phyloP scores from a whole-genome alignment of 2,329 filamentous ascomycete genomes.

The Botrytis deweyae region DNA sequence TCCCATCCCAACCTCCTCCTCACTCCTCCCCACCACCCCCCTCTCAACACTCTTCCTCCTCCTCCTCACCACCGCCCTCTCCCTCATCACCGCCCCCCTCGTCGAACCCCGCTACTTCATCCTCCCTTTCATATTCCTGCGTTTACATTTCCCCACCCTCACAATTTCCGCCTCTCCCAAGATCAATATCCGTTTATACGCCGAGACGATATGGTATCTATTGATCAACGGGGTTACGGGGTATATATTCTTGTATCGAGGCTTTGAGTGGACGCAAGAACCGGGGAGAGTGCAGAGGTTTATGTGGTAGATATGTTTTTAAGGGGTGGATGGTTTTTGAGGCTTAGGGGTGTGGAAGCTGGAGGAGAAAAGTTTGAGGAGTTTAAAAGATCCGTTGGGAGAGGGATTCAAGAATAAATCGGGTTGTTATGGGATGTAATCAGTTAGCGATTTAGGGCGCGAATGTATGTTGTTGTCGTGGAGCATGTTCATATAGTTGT shows the following conservation, averaged over 20 bases:
- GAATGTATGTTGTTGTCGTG: not conserved
- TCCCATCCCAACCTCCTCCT: not conserved
- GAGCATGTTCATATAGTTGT: not conserved
- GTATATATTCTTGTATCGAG: conserved; percentile 67
- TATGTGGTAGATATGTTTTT: conserved; percentile 64
- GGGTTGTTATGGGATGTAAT: not conserved
- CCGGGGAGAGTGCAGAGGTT: conserved; percentile 67
- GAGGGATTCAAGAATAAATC: not conserved
- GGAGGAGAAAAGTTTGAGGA: not conserved
- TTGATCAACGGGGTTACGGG: conserved; percentile 64
- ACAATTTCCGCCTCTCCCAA: conserved; percentile 36
- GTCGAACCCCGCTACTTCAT: conserved; percentile 98
- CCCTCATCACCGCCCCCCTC: conserved; percentile 82
- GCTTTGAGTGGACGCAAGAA: conserved; percentile 59
- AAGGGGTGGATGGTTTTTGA: too few relatives aligned
- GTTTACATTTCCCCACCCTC: conserved; percentile 71
- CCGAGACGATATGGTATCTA: conserved; percentile 71
- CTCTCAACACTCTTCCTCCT: conserved; percentile 57
- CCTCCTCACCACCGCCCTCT: conserved; percentile 70
- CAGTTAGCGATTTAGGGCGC: not conserved
- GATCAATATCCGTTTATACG: conserved; percentile 33
- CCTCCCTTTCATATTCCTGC: conserved; percentile 90
- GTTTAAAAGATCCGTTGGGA: not conserved
- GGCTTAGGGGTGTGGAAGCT: not conserved
- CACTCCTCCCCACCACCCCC: conserved; percentile 33